A percentile compares a stretch with the other conserved stretches of the same genome.
phyloP scores from a whole-genome alignment of 306 rosid species.

The Amphicarpaea edgeworthii region DNA sequence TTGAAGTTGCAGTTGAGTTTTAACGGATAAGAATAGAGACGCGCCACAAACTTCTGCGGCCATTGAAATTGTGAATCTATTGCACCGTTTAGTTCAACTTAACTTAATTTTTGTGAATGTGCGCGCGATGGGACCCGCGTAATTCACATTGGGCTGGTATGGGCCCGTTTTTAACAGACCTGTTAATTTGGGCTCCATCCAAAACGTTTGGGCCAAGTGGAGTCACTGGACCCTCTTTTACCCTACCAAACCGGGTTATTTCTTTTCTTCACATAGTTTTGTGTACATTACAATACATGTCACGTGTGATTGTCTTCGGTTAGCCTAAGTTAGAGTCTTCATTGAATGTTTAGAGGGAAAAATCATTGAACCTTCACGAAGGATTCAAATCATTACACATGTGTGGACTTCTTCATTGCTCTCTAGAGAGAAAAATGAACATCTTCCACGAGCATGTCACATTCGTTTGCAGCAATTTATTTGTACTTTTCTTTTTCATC shows the following conservation, averaged over 20 bases:
- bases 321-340: background rate
- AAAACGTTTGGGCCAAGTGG: background rate
- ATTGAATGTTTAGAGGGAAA: background rate
- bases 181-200: background rate
- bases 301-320: slow-evolving; percentile 2
- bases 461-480: background rate
- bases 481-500: background rate
- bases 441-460: background rate
- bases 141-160: background rate
- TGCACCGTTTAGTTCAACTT: background rate
- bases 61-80: slow-evolving; percentile 52
- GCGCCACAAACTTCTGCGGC: slow-evolving; percentile 68
- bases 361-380: background rate
- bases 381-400: background rate
- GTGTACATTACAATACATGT: background rate
- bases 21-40: slow-evolving; percentile 76
- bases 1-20: slow-evolving; percentile 44
- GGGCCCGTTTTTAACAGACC: too few species aligned
- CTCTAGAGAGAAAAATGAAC: background rate
- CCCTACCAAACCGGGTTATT: too few species aligned
- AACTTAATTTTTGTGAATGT: background rate
- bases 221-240: background rate
- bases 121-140: slow-evolving; percentile 11
- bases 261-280: background rate
- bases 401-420: background rate